These are phyloP conservation scores for Fraxinus xanthoxyloides DNA, from an alignment of 305 asterid species.

Conservation along the genomic window DNA sequence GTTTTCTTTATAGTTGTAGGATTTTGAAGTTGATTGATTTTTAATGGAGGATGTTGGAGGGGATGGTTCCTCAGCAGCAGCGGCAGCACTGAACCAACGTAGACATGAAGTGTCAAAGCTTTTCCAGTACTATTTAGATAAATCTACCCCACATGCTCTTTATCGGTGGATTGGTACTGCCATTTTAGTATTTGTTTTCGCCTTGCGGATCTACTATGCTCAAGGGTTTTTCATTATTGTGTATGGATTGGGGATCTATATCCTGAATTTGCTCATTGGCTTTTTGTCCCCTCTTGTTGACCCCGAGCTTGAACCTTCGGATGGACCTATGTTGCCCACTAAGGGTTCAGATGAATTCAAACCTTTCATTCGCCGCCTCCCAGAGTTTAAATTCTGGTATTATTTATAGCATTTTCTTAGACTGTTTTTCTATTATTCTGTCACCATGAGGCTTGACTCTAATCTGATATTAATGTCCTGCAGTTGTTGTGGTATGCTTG, in stretches of 20 bases:
- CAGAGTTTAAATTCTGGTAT: constrained; percentile 91
- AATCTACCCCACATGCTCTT: constrained; percentile 72
- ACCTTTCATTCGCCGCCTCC: constrained; percentile 91
- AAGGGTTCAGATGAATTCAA: constrained; percentile 92
- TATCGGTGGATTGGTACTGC: constrained; percentile 80
- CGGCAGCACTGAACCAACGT: constrained; percentile 65
- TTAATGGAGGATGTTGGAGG: constrained; percentile 86
- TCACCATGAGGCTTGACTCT: neutral
- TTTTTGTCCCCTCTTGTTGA: constrained; percentile 87
- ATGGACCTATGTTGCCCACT: constrained; percentile 80
- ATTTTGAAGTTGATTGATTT: constrained; percentile 29
- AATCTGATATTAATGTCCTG: neutral
- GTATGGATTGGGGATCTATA: constrained; percentile 80
- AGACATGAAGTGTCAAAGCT: constrained; percentile 67
- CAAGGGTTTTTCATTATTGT: constrained; percentile 80
- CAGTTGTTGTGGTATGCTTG: neutral
- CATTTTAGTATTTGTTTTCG: constrained; percentile 47
- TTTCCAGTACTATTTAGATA: constrained; percentile 78
- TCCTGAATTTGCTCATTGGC: constrained; percentile 81
- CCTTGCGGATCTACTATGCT: constrained; percentile 60
- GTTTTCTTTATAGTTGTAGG: constrained; percentile 34
- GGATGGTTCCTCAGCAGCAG: constrained; percentile 62
- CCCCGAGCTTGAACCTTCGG: constrained; percentile 68
- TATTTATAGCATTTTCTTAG: neutral
- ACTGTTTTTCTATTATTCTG: neutral